Base-by-base conservation (phyloP, 768 basidiomycete genomes). In the Tricholoma furcatifolium region DNA sequence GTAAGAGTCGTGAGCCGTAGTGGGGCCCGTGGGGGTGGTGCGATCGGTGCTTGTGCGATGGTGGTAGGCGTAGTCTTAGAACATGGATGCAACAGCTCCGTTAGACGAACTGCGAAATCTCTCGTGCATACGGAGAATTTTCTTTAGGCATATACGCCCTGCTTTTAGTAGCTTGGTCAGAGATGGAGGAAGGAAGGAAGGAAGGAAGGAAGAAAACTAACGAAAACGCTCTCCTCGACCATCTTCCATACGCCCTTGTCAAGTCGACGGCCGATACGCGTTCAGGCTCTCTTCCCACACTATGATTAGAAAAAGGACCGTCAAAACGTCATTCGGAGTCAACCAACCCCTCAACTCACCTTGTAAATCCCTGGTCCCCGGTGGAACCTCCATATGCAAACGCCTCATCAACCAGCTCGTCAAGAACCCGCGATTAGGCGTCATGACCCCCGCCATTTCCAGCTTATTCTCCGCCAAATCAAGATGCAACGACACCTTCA, bases 391-490 rank as follows among this genome's bases (percentile, higher is more conserved):
- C 41, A 98, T 66, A 70, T 99, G 97, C 50, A 99, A 74, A 64
- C 97, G 98, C 4, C 97, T 80, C 78, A 98, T 88, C 8, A 84
- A 79, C 49, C 82, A 79, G 63, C 98, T 98, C 9, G 79, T 81
- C 65, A 90, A 91, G 44, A 99, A 71, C 0, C 94, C 91, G 2
- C 84, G 85, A 50, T 83, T 87, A 20, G 98, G 81, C 0, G 97
- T 97, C 83, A 98, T 87, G 3, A 97, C 88, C 15, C 92, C 95
- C 0, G 95, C 94, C 32, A 93, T 77, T 62, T 93, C 93, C 30
- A 98, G 72, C 6, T 76, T 69, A 66, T 96, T 96, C 60, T 79
- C 73, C 0, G 93, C 96, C 24, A 97, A 71, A 68, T 98, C 97
- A 48, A 99, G 84, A 67, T 98, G 95, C 0, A 98, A 76, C 4